Base-by-base conservation (phyloP, 148 eudicot genomes). In the Diospyros kaki region DNA sequence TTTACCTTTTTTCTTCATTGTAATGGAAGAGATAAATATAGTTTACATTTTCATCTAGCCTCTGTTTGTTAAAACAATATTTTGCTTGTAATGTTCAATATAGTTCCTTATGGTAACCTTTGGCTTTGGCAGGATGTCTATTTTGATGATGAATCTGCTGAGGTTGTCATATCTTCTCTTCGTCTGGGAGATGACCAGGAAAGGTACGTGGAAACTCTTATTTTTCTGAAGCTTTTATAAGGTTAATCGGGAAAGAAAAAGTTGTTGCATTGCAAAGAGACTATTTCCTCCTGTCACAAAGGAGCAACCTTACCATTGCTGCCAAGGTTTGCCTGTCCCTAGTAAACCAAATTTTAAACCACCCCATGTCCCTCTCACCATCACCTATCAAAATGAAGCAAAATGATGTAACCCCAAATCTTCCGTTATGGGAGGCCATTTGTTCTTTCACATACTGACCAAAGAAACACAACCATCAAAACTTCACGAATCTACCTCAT, bases 111-210 rank as follows among this genome's bases (percentile, higher is more conserved):
- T 38, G 52, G 58, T 58, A 48, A 48, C 4, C 13, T 28, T 28
- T 28, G 28, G 28, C 64, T 81, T 83, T 76, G 71, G 66, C 86
- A 95, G 97, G 99, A 95, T 78, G 91, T 95, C 7, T 95, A 92
- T 77, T 89, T 95, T 83, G 99, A 95, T 74, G 99, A 93, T 74
- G 99, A 92, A 75, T 90, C 97, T 75, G 97, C 99, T 71, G 99
- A 95, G 83, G 97, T 95, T 62, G 97, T 93, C 51, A 90, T 95
- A 78, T 95, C 99, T 28, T 95, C 99, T 0, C 89, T 95, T 83
- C 91, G 94, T 53, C 87, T 93, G 58, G 97, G 93, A 73, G 99
- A 91, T 79, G 94, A 90, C 71, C 91, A 88, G 72, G 94, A 88
- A 76, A 86, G 94, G 97, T 93, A 66, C 17, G 77, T 81, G 48